Conservation (phyloP, 192 early-diverging fungal genomes). For the Martensiomyces pterosporus region DNA sequence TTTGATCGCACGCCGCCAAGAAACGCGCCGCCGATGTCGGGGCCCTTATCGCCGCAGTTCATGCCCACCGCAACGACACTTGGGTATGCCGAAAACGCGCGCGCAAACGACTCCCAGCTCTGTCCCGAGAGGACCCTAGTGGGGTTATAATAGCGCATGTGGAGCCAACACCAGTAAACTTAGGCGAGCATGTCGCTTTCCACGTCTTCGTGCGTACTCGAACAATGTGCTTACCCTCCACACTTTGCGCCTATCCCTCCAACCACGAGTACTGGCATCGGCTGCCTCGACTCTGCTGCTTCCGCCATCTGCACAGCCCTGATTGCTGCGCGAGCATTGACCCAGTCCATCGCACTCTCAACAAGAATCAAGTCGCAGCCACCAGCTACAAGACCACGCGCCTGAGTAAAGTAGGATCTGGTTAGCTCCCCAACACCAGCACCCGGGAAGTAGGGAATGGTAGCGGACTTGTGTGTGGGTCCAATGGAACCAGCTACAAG, state of each 20-base stretch:
- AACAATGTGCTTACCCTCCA: too few species aligned
- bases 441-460: not conserved
- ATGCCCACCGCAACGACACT: not conserved
- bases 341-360: not conserved
- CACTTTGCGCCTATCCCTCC: not conserved
- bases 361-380: not conserved
- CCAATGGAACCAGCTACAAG: not conserved
- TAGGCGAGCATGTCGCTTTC: too few species aligned
- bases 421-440: not conserved
- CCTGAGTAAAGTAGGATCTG: not conserved
- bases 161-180: too few species aligned
- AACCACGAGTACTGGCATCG: not conserved
- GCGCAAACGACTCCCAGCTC: not conserved
- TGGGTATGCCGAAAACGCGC: not conserved
- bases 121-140: not conserved
- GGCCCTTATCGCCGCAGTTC: not conserved
- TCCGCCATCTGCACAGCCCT: not conserved
- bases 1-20: not conserved
- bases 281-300: not conserved
- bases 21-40: not conserved
- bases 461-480: not conserved
- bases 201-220: too few species aligned
- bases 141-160: too few species aligned
- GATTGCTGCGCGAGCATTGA: not conserved
- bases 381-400: not conserved